Conservation (phyloP, 352 stramenopile species). For the Phytophthora colocasiae region DNA sequence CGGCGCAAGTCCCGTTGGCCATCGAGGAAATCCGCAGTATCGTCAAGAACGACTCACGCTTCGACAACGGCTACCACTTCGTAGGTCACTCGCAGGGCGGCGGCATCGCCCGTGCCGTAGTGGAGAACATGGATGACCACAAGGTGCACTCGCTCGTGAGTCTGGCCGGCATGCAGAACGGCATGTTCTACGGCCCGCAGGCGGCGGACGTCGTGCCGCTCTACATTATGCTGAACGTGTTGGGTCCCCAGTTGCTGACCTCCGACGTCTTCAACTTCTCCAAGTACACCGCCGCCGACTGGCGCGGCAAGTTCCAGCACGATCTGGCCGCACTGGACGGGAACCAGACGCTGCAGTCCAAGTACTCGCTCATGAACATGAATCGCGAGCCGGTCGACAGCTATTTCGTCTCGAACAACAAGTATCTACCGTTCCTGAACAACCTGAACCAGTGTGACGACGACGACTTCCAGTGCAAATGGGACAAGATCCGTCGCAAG, state of each 20-base stretch:
- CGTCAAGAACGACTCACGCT: constrained; percentile 38
- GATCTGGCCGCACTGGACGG: constrained; percentile 43
- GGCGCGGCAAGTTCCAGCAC: constrained; percentile 43
- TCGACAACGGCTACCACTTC: constrained; percentile 55
- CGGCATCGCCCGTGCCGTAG: constrained; percentile 44
- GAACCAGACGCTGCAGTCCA: constrained; percentile 36
- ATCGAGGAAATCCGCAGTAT: constrained; percentile 54
- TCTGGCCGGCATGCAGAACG: constrained; percentile 56
- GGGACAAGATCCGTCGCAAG: constrained; percentile 39
- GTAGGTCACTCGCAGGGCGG: constrained; percentile 60
- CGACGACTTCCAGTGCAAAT: constrained; percentile 11
- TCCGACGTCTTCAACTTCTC: constrained; percentile 42
- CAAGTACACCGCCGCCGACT: constrained; percentile 27
- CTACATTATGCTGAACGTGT: constrained; percentile 41
- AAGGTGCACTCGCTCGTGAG: constrained; percentile 52
- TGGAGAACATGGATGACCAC: constrained; percentile 69
- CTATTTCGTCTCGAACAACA: constrained; percentile 39
- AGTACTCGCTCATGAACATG: constrained; percentile 55
- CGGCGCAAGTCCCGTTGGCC: constrained; percentile 48
- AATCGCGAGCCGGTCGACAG: constrained; percentile 33
- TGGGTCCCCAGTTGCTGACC: constrained; percentile 39
- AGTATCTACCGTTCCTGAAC: constrained; percentile 48
- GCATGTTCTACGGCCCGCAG: constrained; percentile 61
- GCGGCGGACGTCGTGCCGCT: constrained; percentile 35
- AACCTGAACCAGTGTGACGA: constrained; percentile 31